phyloP scores from a whole-genome alignment of 2,329 filamentous ascomycete species.

The Paecilomyces variotii region DNA sequence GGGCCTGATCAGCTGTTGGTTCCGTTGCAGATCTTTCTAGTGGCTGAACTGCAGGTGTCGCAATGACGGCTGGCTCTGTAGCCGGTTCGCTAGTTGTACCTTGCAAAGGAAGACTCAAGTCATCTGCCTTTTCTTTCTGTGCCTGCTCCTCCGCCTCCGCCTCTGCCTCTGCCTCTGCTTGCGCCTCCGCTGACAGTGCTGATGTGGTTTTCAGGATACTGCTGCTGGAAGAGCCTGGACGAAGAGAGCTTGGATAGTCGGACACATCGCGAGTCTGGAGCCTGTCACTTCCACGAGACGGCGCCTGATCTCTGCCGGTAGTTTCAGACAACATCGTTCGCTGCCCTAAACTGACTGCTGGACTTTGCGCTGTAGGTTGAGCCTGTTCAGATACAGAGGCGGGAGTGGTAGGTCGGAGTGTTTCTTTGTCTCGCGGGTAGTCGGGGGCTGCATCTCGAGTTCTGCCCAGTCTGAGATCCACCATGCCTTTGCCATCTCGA shows the following conservation, averaged over 20 bases:
- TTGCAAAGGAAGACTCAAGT: constrained; percentile 9
- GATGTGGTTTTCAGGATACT: constrained; percentile 5
- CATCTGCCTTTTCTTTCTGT: constrained; percentile 10
- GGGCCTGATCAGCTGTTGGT: constrained; percentile 32
- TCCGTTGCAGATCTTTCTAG: constrained; percentile 9
- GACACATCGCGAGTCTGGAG: constrained; percentile 11
- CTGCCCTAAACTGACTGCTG: constrained; percentile 19
- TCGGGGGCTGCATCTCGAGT: constrained; percentile 11
- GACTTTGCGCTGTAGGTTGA: constrained; percentile 11
- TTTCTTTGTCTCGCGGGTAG: constrained; percentile 17
- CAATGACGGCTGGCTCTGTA: not conserved
- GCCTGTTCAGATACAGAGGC: constrained; percentile 17
- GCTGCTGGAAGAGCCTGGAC: constrained; percentile 12
- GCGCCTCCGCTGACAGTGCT: constrained; percentile 6
- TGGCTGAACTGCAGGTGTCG: constrained; percentile 8
- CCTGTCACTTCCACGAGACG: constrained; percentile 23
- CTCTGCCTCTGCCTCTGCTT: constrained; percentile 10
- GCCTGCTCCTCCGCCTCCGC: constrained; percentile 8
- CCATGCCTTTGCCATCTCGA: constrained; percentile 16
- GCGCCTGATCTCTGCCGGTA: constrained; percentile 18
- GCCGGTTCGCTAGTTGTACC: not conserved
- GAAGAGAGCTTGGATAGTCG: constrained; percentile 14
- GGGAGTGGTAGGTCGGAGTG: constrained; percentile 21
- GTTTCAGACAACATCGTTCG: constrained; percentile 21
- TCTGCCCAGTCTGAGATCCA: constrained; percentile 14